phyloP scores from a whole-genome alignment of 2,329 filamentous ascomycete species.

The Microcera coccophila region DNA sequence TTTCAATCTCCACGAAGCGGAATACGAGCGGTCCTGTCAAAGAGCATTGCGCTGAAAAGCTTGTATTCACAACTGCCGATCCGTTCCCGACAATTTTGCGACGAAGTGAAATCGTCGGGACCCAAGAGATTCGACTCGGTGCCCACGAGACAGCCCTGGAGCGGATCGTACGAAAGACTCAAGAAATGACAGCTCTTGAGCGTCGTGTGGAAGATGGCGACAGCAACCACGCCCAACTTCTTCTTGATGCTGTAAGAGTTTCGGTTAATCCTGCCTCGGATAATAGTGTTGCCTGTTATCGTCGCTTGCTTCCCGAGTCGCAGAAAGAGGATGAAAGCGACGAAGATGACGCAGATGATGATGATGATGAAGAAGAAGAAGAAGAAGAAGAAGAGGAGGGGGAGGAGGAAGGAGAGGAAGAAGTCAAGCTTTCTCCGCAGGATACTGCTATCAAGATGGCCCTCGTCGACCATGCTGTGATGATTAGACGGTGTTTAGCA shows the following conservation, averaged over 20 bases:
- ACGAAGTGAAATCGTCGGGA: conserved; percentile 75
- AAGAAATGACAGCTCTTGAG: conserved; percentile 74
- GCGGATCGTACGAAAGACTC: conserved; percentile 83
- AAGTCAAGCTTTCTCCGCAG: conserved; percentile 53
- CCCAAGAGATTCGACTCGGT: conserved; percentile 62
- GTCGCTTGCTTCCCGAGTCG: conserved; percentile 62
- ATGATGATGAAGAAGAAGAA: conserved; percentile 39
- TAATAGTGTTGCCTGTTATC: conserved; percentile 75
- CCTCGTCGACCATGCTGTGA: conserved; percentile 82
- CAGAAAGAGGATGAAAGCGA: conserved; percentile 35
- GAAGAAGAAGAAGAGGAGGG: conserved; percentile 39
- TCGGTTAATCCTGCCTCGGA: conserved; percentile 71
- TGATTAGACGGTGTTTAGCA: conserved; percentile 76
- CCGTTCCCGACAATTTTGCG: conserved; percentile 87
- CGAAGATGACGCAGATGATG: conserved; percentile 35
- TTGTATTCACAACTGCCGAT: conserved; percentile 77
- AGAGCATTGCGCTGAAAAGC: conserved; percentile 78
- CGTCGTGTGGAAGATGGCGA: conserved; percentile 70
- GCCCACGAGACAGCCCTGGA: conserved; percentile 87
- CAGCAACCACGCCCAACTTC: conserved; percentile 60
- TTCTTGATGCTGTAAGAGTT: conserved; percentile 72
- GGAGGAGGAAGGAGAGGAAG: conserved; percentile 41
- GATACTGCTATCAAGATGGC: conserved; percentile 80
- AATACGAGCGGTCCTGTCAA: conserved; percentile 64
- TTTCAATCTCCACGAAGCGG: conserved; percentile 71